Conservation (phyloP, 176 grass and related monocot genomes). For the Cenchrus fungigraminus region DNA sequence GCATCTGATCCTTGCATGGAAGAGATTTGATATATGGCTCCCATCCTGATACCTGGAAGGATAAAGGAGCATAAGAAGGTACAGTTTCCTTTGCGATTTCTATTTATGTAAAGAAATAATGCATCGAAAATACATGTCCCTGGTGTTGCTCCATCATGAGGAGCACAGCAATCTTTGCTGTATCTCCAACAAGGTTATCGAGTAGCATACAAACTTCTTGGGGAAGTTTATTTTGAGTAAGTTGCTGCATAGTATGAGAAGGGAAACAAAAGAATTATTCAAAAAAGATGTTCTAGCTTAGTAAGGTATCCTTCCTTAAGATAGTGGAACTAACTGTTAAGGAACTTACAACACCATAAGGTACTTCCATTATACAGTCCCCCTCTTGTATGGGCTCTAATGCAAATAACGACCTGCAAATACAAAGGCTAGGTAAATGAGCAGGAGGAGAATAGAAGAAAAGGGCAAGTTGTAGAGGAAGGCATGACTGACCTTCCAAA, state of each 20-base stretch:
- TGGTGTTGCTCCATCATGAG: slow-evolving; percentile 59
- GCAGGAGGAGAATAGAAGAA: neutral
- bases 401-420: slow-evolving; percentile 57
- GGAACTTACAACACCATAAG: slow-evolving; percentile 50
- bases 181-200: slow-evolving; percentile 20
- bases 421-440: neutral
- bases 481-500: slow-evolving; percentile 49
- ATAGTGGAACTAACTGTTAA: neutral
- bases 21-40: slow-evolving; percentile 46
- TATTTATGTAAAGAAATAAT: slow-evolving; percentile 3
- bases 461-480: neutral
- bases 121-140: slow-evolving; percentile 36
- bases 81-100: neutral
- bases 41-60: slow-evolving; percentile 55
- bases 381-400: slow-evolving; percentile 44
- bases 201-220: slow-evolving; percentile 35
- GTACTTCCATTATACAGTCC: slow-evolving; percentile 58
- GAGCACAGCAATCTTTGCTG: slow-evolving; percentile 45
- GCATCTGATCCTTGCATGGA: slow-evolving; percentile 61
- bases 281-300: neutral
- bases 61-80: neutral
- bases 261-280: neutral
- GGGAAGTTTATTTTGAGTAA: slow-evolving; percentile 50
- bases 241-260: slow-evolving; percentile 43
- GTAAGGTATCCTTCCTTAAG: neutral